Base-by-base conservation (phyloP, 139 green algal species). In the Chlorella sp. region DNA sequence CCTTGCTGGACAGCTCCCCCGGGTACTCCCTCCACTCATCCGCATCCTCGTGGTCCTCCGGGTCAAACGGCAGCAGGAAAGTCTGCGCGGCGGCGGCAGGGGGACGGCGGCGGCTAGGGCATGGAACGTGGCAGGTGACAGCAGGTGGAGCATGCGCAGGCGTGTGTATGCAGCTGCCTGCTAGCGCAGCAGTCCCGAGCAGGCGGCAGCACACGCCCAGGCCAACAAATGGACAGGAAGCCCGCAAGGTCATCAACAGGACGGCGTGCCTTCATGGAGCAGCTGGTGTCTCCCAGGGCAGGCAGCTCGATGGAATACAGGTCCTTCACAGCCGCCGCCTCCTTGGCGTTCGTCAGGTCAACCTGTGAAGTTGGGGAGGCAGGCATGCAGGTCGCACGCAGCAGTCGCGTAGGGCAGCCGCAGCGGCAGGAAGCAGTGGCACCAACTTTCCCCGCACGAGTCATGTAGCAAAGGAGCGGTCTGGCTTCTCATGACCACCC, bases 51-150 rank as follows among this genome's bases (percentile, higher is more conserved):
- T 91, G 89, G 76, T 91, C 88, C 26, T 70, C 88, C 0, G 76
- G 76, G 26, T 82, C 76, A 65, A 87, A 90, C 0, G 88, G 88
- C 30, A 91, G 39, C 81, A 91, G 72, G 47, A 91, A 83, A n/a
- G 87, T 64, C 85, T 91, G 88, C 65, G 51, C 28, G 32, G 25
- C 20, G 18, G 32, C 9, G 28, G 23, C 18, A 73, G 65, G 9
- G 65, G 28, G 15, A 23, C 21, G 32, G 32, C 28, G 4, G 25
- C 13, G 63, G 1, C 16, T 5, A 4, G 12, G 63, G 63, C 63
- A 36, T 16, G 63, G 63, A 7, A 11, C n/a, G 3, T 4, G 63
- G 15, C 16, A 71, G 64, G 44, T 21, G 15, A 15, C 51, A 60
- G 3, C n/a, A 15, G 51, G 51, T 15, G 13, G 12, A 60, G 51